Base-by-base conservation (phyloP, 306 rosid species). In the Ormosia semicastrata region DNA sequence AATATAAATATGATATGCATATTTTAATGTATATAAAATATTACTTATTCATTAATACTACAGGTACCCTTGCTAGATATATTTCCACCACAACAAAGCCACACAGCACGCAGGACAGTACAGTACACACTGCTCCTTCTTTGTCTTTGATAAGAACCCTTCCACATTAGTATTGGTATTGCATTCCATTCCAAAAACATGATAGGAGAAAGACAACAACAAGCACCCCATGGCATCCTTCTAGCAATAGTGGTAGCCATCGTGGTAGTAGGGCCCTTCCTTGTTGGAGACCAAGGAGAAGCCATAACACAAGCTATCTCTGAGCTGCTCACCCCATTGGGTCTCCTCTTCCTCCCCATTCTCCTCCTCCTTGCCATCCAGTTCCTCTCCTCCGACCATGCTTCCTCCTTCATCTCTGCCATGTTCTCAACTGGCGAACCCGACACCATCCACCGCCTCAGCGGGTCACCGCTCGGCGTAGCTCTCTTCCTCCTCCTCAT, bases 381-480 rank as follows among this genome's bases (percentile, higher is more conserved):
- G 81, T 90, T 93, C 75, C 97, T 95, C 83, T 95, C 99, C 57
- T 93, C 99, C 14, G 94, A 91, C 14, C 90, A 93, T 1, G 98
- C 24, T 24, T 0, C 94, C 47, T 93, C 99, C 0, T 86, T 93
- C 85, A 2, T 95, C 87, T 84, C 91, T 14, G 7, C 86, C 65
- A 66, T 95, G 3, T 95, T 92, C 83, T 89, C 98, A 56, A 88
- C 92, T 71, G 97, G 97, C 4, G 96, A 93, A 12, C 99, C 98
- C 1, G 94, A 92, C 54, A 39, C 93, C 85, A 92, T 93, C 62
- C 99, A 92, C 85, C 85, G 98, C 0, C 86, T 85, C 18, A 88
- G 89, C 56, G 99, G 99, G 8, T 93, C 99, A 0, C 98, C 99
- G 4, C 71, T 92, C 49, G 99, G 99, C 71, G 99, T 95, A 1